phyloP scores from a whole-genome alignment of 345 rosid species.

The Lepidium africanum region DNA sequence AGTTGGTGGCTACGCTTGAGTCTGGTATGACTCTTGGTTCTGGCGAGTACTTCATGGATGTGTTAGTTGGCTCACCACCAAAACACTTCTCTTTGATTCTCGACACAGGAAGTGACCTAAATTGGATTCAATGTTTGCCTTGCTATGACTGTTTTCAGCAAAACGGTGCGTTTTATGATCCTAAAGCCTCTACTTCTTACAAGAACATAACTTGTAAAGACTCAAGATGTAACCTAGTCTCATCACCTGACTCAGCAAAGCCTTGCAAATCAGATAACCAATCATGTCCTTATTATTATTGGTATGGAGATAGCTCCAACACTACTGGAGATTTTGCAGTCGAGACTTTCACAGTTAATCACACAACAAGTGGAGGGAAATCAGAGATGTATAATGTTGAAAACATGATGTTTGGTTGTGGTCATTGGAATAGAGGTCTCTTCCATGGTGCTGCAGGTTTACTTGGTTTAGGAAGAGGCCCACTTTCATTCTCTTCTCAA shows the following conservation, averaged over 20 bases:
- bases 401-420: slow-evolving; percentile 83
- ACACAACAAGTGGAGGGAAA: slow-evolving; percentile 36
- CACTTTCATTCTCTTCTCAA: slow-evolving; percentile 81
- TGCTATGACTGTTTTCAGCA: slow-evolving; percentile 88
- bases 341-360: slow-evolving; percentile 77
- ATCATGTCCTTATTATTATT: slow-evolving; percentile 78
- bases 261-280: slow-evolving; percentile 55
- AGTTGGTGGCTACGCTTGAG: slow-evolving; percentile 70
- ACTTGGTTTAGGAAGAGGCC: slow-evolving; percentile 85
- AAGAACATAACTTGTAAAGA: slow-evolving; percentile 62
- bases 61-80: slow-evolving; percentile 83
- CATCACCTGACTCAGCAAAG: slow-evolving; percentile 22
- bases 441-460: slow-evolving; percentile 85
- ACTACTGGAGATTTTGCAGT: slow-evolving; percentile 78
- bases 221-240: slow-evolving; percentile 55
- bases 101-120: slow-evolving; percentile 51
- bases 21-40: slow-evolving; percentile 86
- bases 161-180: slow-evolving; percentile 68
- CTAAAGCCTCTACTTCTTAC: slow-evolving; percentile 51
- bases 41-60: slow-evolving; percentile 94
- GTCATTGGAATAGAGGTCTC: slow-evolving; percentile 85
- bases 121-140: slow-evolving; percentile 59
- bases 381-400: slow-evolving; percentile 49
- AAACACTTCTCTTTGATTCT: slow-evolving; percentile 86
- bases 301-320: slow-evolving; percentile 88